Evolutionary conservation across 768 basidiomycete genomes (phyloP).

Genomic region (Pseudohyphozyma bogoriensis): DNA sequence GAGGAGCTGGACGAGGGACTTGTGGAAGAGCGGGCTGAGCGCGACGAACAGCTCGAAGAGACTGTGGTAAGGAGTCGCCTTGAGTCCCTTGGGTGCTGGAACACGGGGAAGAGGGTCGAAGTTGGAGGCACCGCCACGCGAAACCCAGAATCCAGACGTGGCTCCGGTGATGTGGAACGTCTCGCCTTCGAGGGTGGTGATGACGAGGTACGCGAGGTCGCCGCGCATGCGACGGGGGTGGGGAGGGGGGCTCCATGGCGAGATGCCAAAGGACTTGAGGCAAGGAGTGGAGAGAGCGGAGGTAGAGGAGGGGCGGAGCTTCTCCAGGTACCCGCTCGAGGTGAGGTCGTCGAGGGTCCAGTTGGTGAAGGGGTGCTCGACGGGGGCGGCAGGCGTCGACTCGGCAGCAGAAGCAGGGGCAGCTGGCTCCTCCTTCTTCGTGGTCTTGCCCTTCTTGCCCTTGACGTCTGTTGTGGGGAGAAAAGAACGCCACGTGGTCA

Average conservation of each 20-base stretch:
- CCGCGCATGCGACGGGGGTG: conserved; percentile 40
- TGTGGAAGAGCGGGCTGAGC: conserved; percentile 39
- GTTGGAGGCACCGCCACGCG: conserved; percentile 36
- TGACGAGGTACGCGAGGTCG: conserved; percentile 42
- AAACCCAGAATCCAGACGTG: conserved; percentile 42
- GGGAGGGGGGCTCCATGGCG: conserved; percentile 44
- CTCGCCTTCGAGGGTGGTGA: conserved; percentile 42
- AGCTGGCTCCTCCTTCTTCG: conserved; percentile 35
- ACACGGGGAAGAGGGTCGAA: conserved; percentile 42
- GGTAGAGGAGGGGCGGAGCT: conserved; percentile 5
- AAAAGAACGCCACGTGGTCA: not conserved
- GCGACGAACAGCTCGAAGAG: conserved; percentile 41
- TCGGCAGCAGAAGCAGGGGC: conserved; percentile 20
- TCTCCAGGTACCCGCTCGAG: conserved; percentile 13
- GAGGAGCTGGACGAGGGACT: conserved; percentile 25
- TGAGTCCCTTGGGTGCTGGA: conserved; percentile 27
- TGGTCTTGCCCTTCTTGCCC: conserved; percentile 35
- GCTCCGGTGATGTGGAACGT: conserved; percentile 39
- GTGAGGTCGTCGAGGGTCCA: conserved; percentile 21
- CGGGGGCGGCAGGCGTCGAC: conserved; percentile 7
- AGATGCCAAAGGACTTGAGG: conserved; percentile 38
- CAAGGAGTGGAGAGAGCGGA: conserved; percentile 21
- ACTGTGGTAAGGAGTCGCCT: conserved; percentile 36
- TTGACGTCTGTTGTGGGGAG: conserved; percentile 9
- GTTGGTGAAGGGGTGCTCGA: conserved; percentile 19